Conservation (phyloP, 2,329 filamentous ascomycete genomes). For the Diaporthe australafricana region DNA sequence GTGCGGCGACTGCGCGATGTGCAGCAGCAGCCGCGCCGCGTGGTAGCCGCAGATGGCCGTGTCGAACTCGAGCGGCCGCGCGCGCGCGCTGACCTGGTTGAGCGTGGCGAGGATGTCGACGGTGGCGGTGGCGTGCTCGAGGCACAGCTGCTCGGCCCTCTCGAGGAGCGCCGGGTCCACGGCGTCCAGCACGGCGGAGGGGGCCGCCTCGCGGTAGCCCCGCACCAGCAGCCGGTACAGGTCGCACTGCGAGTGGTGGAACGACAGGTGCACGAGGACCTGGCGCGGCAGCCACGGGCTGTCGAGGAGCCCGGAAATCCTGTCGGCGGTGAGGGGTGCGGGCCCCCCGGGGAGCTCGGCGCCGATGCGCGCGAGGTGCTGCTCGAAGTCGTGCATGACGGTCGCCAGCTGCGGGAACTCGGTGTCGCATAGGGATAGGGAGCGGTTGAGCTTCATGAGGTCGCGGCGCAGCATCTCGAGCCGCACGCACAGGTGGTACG, state of each 20-base stretch:
- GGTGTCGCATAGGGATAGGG: conserved; percentile 32
- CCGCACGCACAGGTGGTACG: conserved; percentile 40
- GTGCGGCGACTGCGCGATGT: conserved; percentile 37
- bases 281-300: conserved; percentile 40
- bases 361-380: conserved; percentile 31
- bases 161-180: conserved; percentile 45
- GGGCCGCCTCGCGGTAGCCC: conserved; percentile 54
- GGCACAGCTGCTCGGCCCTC: conserved; percentile 41
- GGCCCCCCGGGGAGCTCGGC: conserved; percentile 25
- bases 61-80: conserved; percentile 40
- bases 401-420: conserved; percentile 29
- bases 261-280: conserved; percentile 50
- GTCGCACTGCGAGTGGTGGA: conserved; percentile 57
- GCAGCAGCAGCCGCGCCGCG: conserved; percentile 40
- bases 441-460: conserved; percentile 39
- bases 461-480: conserved; percentile 40
- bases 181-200: conserved; percentile 44
- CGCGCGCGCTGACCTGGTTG: conserved; percentile 38
- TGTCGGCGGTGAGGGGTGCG: conserved; percentile 22
- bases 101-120: conserved; percentile 39
- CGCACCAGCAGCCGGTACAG: conserved; percentile 56
- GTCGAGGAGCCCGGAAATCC: conserved; percentile 26
- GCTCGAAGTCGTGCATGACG: conserved; percentile 34
- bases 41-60: conserved; percentile 42
- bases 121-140: conserved; percentile 35